These are phyloP conservation scores for Clonostachys sp. DNA, from an alignment of 2,329 filamentous ascomycete species.

Conservation along the genomic window DNA sequence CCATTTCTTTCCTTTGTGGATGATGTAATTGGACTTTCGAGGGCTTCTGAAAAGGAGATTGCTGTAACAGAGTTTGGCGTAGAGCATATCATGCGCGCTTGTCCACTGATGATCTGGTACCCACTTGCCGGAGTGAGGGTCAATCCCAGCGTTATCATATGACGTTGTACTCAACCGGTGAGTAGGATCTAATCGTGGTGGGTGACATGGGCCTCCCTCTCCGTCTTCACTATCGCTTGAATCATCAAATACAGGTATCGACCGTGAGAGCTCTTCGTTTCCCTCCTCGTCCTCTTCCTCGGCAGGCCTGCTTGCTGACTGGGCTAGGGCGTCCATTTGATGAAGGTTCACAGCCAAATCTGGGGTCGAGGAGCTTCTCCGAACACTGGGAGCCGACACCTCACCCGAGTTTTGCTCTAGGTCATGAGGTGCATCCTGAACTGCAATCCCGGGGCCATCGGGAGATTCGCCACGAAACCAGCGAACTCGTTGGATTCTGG, in stretches of 20 bases:
- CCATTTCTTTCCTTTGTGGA: constrained; percentile 53
- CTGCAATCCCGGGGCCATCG: constrained; percentile 5
- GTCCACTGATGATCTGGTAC: constrained; percentile 50
- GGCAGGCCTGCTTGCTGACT: neutral
- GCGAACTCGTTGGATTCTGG: constrained; percentile 47
- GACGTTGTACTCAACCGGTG: constrained; percentile 38
- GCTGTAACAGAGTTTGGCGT: constrained; percentile 57
- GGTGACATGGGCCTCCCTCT: constrained; percentile 9
- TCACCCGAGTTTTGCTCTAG: neutral
- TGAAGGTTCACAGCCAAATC: constrained; percentile 2
- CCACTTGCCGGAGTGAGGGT: constrained; percentile 51
- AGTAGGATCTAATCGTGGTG: constrained; percentile 20
- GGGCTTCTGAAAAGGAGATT: constrained; percentile 52
- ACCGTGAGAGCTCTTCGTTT: neutral
- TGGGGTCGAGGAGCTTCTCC: constrained; percentile 8
- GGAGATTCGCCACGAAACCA: constrained; percentile 39
- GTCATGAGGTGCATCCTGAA: neutral
- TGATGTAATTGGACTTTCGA: constrained; percentile 52
- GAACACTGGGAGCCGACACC: neutral
- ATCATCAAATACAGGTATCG: neutral
- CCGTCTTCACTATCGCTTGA: constrained; percentile 5
- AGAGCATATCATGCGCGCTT: constrained; percentile 50
- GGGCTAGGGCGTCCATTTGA: neutral
- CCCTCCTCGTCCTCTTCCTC: neutral
- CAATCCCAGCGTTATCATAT: constrained; percentile 37